Conservation (phyloP, 129 eudicot species). For the Pulicaria dysenterica region DNA sequence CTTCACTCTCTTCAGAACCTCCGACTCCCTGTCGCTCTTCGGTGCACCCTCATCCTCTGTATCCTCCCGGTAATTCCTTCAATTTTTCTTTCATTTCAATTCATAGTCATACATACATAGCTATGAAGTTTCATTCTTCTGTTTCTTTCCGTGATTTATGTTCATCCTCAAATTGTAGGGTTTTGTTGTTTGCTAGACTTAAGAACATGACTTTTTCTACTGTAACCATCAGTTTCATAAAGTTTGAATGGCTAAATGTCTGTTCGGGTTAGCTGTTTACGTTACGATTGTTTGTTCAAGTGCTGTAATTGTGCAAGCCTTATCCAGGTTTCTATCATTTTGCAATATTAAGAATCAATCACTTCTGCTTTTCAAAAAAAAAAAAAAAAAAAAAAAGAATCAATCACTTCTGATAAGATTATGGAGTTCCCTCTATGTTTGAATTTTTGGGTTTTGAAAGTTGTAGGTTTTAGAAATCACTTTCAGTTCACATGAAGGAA, state of each 20-base stretch:
- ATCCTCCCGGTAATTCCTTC: constrained; percentile 34
- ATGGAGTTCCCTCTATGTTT: not conserved
- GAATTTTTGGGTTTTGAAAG: not conserved
- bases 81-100: constrained; percentile 8
- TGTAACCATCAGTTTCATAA: not conserved
- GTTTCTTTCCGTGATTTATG: not conserved
- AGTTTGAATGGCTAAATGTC: not conserved
- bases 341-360: not conserved
- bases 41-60: constrained; percentile 22
- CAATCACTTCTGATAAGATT: not conserved
- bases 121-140: not conserved
- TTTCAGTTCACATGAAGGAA: constrained; percentile 4
- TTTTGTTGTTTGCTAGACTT: not conserved
- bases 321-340: not conserved
- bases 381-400: no score
- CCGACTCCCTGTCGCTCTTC: constrained; percentile 36
- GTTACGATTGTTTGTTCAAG: not conserved
- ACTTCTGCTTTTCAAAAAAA: no score
- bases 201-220: not conserved
- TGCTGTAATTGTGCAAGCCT: not conserved
- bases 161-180: not conserved
- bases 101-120: not conserved
- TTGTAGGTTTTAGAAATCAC: not conserved
- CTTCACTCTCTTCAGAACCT: constrained; percentile 28
- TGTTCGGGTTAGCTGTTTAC: not conserved